Evolutionary conservation across 1,139 yeast species (phyloP).

Genomic region (Torulaspora pretoriensis): DNA sequence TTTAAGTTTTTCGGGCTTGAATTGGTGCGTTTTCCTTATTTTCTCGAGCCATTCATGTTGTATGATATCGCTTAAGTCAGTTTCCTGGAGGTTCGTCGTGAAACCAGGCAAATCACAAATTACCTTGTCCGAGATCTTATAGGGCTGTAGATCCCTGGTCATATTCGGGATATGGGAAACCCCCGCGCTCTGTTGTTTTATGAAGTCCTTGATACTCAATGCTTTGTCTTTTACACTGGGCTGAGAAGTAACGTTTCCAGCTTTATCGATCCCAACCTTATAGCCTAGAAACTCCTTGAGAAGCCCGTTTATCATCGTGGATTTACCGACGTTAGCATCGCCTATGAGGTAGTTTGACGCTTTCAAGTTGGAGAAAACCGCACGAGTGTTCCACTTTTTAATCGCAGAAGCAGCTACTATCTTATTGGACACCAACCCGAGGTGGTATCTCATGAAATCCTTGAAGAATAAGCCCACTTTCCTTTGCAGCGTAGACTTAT

Average conservation of each 20-base stretch:
- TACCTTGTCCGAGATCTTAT: slow-evolving; percentile 23
- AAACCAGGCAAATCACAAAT: slow-evolving; percentile 35
- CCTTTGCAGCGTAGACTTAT: slow-evolving; percentile 20
- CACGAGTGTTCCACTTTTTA: slow-evolving; percentile 49
- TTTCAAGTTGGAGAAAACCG: slow-evolving; percentile 36
- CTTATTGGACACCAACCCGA: slow-evolving; percentile 44
- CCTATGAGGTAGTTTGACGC: slow-evolving; percentile 61
- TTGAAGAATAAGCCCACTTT: slow-evolving; percentile 23
- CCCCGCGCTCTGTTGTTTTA: slow-evolving; percentile 26
- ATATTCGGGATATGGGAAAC: slow-evolving; percentile 36
- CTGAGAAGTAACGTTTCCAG: slow-evolving; percentile 9
- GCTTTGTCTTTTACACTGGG: slow-evolving; percentile 3
- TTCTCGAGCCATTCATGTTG: slow-evolving; percentile 26
- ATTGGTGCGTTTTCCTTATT: slow-evolving; percentile 31
- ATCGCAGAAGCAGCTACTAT: slow-evolving; percentile 50
- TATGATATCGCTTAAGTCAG: slow-evolving; percentile 21
- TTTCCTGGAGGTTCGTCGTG: slow-evolving; percentile 14
- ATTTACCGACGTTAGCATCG: slow-evolving; percentile 71
- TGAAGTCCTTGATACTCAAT: slow-evolving; percentile 6
- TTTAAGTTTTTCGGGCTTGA: slow-evolving; percentile 24
- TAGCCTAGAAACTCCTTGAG: slow-evolving; percentile 30
- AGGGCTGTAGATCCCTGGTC: slow-evolving; percentile 32
- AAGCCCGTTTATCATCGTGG: slow-evolving; percentile 55
- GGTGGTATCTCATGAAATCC: slow-evolving; percentile 37
- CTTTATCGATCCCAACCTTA: slow-evolving; percentile 17